These are phyloP conservation scores for Tubosaeta sp. DNA, from an alignment of 768 basidiomycete species.

Conservation along the genomic window DNA sequence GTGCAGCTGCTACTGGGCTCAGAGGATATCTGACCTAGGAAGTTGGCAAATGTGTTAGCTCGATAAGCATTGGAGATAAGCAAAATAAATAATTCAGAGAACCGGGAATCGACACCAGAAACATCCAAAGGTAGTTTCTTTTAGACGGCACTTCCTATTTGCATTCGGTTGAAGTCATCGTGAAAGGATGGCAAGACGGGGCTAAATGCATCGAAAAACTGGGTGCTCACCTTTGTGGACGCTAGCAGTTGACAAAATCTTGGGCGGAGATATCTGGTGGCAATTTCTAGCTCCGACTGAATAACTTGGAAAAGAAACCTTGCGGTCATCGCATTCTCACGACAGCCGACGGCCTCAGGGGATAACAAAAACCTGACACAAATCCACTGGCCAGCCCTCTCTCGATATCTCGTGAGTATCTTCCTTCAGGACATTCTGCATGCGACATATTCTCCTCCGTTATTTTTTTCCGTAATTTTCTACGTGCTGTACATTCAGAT, in stretches of 20 bases:
- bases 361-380: slow-evolving; percentile 31
- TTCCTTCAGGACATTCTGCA: slow-evolving; percentile 10
- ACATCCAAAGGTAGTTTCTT: slow-evolving; percentile 21
- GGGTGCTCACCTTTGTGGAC: slow-evolving; percentile 17
- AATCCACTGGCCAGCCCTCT: slow-evolving; percentile 15
- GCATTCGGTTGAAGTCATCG: slow-evolving; percentile 33
- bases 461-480: slow-evolving; percentile 18
- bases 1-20: background rate
- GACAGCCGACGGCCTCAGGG: slow-evolving; percentile 34
- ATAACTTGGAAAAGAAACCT: slow-evolving; percentile 25
- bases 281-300: slow-evolving; percentile 29
- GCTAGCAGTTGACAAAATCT: background rate
- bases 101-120: slow-evolving; percentile 33
- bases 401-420: slow-evolving; percentile 25
- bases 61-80: background rate
- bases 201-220: background rate
- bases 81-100: slow-evolving; percentile 23
- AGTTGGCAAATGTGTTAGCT: slow-evolving; percentile 5
- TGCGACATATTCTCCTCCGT: background rate
- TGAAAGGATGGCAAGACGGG: background rate
- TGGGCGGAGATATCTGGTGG: slow-evolving; percentile 5
- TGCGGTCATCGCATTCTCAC: slow-evolving; percentile 30
- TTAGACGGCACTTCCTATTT: slow-evolving; percentile 37
- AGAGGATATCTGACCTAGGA: slow-evolving; percentile 1
- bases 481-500: slow-evolving; percentile 12